Percentiles rank a stretch among this genome's conserved stretches.
phyloP scores from a whole-genome alignment of 306 rosid species.

The Sechiopsis laciniata region DNA sequence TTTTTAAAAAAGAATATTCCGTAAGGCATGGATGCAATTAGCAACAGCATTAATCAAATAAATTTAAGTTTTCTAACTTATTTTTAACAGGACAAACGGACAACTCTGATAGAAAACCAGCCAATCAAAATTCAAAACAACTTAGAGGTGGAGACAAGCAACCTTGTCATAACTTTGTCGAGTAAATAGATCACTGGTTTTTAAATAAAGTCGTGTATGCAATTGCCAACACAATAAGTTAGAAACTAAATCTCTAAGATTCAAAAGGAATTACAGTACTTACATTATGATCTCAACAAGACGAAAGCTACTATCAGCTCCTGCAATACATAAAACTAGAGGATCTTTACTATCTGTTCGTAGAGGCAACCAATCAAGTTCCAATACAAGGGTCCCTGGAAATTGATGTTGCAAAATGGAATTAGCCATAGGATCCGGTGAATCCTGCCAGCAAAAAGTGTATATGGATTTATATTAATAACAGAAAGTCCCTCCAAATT shows the following conservation, averaged over 20 bases:
- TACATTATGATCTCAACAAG: slow-evolving; percentile 68
- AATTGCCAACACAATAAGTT: neutral
- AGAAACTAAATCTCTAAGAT: neutral
- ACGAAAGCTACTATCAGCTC: slow-evolving; percentile 96
- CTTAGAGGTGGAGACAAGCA: neutral
- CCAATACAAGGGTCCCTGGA: slow-evolving; percentile 86
- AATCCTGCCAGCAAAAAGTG: slow-evolving; percentile 52
- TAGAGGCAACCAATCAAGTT: slow-evolving; percentile 97
- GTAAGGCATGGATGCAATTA: neutral
- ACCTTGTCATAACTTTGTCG: neutral
- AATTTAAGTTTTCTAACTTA: neutral
- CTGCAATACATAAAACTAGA: slow-evolving; percentile 86
- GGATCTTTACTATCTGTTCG: slow-evolving; percentile 82
- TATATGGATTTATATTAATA: neutral
- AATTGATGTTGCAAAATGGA: slow-evolving; percentile 87
- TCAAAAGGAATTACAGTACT: slow-evolving; percentile 35
- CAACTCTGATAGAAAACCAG: neutral
- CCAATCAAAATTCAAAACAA: neutral
- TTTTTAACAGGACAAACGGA: neutral
- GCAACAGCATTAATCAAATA: neutral
- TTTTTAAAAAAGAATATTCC: no score
- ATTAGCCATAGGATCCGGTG: slow-evolving; percentile 86
- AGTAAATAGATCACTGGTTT: slow-evolving; percentile 7
- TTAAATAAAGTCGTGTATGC: neutral
- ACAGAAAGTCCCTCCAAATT: slow-evolving; percentile 1